These are phyloP conservation scores for Lyophyllum semitale DNA, from an alignment of 768 basidiomycete genomes.

Conservation along the genomic window DNA sequence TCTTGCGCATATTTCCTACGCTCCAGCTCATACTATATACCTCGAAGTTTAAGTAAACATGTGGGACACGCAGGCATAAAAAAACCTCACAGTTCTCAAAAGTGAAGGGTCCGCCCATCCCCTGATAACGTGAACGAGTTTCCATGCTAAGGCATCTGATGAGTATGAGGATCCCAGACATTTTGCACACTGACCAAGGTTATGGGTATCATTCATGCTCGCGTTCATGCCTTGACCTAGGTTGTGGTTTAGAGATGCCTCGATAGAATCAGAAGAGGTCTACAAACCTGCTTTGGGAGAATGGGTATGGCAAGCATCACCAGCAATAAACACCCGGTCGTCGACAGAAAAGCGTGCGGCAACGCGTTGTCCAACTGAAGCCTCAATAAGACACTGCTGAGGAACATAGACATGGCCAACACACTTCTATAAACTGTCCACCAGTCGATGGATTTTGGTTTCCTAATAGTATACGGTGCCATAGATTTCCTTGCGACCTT, in stretches of 20 bases:
- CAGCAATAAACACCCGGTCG: constrained; percentile 75
- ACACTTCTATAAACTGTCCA: constrained; percentile 73
- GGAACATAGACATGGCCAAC: constrained; percentile 18
- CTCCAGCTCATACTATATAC: constrained; percentile 63
- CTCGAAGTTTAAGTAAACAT: background rate
- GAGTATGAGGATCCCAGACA: background rate
- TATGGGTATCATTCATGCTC: constrained; percentile 75
- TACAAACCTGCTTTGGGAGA: constrained; percentile 63
- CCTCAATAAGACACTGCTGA: background rate
- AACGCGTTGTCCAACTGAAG: constrained; percentile 71
- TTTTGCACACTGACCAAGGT: constrained; percentile 46
- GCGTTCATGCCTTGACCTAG: constrained; percentile 78
- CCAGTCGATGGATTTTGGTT: constrained; percentile 60
- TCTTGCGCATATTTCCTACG: constrained; percentile 70
- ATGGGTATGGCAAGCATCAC: constrained; percentile 75
- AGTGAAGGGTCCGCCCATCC: constrained; percentile 52
- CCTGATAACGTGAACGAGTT: constrained; percentile 55
- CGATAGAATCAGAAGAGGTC: background rate
- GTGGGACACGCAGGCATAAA: background rate
- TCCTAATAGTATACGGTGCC: constrained; percentile 53
- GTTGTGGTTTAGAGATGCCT: background rate
- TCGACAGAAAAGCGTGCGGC: constrained; percentile 60
- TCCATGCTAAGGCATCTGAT: constrained; percentile 48
- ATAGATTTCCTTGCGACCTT: constrained; percentile 60
- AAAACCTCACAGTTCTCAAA: constrained; percentile 48